Evolutionary conservation across 352 stramenopile species (phyloP).

Genomic region (Phytophthora palmivora): DNA sequence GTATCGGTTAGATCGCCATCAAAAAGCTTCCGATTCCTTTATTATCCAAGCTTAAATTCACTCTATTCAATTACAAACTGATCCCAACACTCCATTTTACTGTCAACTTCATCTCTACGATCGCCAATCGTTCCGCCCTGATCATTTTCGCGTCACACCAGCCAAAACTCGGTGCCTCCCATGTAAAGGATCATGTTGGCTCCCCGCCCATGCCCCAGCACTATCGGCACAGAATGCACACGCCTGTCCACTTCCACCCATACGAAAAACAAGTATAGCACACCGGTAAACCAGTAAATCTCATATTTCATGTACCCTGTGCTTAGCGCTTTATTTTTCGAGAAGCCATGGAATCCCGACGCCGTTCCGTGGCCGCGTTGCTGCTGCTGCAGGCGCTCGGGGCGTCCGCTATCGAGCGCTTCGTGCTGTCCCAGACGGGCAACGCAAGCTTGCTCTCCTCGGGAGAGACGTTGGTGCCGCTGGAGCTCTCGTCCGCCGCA

Average conservation of each 20-base stretch:
- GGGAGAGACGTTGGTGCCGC: conserved; percentile 22
- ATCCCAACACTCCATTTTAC: not conserved
- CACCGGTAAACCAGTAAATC: conserved; percentile 12
- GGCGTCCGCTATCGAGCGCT: conserved; percentile 19
- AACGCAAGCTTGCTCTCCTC: conserved; percentile 12
- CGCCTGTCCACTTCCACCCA: conserved; percentile 19
- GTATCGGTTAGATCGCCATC: too few species aligned
- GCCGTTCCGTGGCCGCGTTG: conserved; percentile 2
- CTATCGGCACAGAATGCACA: conserved; percentile 3
- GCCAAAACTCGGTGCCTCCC: conserved; percentile 13
- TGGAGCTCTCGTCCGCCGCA: conserved; percentile 30
- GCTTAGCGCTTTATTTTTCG: conserved; percentile 2
- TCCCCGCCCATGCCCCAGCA: conserved; percentile 8
- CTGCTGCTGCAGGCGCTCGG: conserved; percentile 16
- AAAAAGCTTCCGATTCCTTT: not conserved
- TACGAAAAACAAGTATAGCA: conserved; percentile 25
- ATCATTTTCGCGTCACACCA: conserved; percentile 28
- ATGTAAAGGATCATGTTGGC: conserved; percentile 32
- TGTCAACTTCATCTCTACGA: conserved; percentile 6
- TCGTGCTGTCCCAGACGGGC: conserved; percentile 39
- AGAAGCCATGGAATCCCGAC: conserved; percentile 19
- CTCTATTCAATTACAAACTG: not conserved
- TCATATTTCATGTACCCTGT: conserved; percentile 14
- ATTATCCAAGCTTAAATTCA: too few species aligned
- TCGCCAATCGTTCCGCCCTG: conserved; percentile 25